phyloP scores from a whole-genome alignment of 345 rosid species.

The Gossypium herbaceum region DNA sequence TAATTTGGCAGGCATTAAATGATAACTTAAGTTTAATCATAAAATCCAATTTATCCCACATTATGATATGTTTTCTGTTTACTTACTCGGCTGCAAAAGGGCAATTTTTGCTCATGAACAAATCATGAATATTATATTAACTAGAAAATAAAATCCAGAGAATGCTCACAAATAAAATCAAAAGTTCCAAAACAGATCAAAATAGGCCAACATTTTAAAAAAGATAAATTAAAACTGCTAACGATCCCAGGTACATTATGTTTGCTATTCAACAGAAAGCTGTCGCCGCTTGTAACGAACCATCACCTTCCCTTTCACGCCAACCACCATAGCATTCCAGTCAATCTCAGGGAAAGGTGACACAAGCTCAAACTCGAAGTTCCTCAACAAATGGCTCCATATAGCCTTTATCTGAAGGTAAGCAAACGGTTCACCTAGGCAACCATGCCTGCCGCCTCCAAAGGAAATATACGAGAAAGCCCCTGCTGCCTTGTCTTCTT shows the following conservation, averaged over 20 bases:
- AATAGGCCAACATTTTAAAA: neutral
- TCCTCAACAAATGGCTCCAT: conserved; percentile 10
- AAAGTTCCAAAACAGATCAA: neutral
- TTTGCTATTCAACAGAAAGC: neutral
- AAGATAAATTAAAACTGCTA: neutral
- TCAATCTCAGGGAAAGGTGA: conserved; percentile 3
- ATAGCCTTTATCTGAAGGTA: conserved; percentile 9
- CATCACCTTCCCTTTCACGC: conserved; percentile 5
- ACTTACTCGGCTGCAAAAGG: neutral
- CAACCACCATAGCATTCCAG: conserved; percentile 10
- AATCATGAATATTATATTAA: neutral
- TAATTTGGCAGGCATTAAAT: too few species aligned
- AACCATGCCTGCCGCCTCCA: conserved; percentile 1
- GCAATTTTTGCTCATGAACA: neutral
- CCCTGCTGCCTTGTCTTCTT: conserved; percentile 8
- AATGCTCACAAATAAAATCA: neutral
- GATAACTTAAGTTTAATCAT: too few species aligned
- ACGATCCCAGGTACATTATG: neutral
- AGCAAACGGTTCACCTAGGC: conserved; percentile 6
- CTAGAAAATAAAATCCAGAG: neutral
- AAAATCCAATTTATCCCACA: too few species aligned
- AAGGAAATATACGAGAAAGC: conserved; percentile 1
- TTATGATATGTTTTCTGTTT: too few species aligned
- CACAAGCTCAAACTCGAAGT: neutral
- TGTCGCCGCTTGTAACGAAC: conserved; percentile 11